These are phyloP conservation scores for Termitomyces sp. DNA, from an alignment of 768 basidiomycete genomes.

Conservation along the genomic window DNA sequence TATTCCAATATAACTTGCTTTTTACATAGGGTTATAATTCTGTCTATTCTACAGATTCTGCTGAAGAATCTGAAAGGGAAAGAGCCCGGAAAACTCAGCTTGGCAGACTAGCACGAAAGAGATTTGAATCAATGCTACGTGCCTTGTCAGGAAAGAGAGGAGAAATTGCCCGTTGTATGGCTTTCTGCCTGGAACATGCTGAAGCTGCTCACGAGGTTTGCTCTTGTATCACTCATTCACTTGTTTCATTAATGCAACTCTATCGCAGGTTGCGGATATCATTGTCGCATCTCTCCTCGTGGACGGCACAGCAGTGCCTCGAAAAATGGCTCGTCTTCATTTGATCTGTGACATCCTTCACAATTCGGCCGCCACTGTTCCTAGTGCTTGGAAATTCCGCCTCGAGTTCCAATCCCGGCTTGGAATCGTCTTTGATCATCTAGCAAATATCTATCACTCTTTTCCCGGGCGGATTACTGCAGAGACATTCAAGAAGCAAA, in stretches of 20 bases:
- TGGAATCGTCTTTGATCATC: slow-evolving; percentile 93
- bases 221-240: slow-evolving; percentile 1
- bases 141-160: slow-evolving; percentile 81
- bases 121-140: slow-evolving; percentile 90
- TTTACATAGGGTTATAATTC: slow-evolving; percentile 72
- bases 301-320: slow-evolving; percentile 92
- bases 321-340: slow-evolving; percentile 92
- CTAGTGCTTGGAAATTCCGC: slow-evolving; percentile 97
- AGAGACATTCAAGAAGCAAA: slow-evolving; percentile 93
- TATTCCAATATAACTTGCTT: slow-evolving; percentile 2
- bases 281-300: slow-evolving; percentile 86
- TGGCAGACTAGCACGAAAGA: slow-evolving; percentile 71
- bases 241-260: background rate
- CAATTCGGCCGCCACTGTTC: slow-evolving; percentile 90
- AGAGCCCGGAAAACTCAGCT: slow-evolving; percentile 69
- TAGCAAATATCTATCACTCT: slow-evolving; percentile 90
- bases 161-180: slow-evolving; percentile 92
- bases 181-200: slow-evolving; percentile 94
- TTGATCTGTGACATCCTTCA: slow-evolving; percentile 97
- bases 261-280: slow-evolving; percentile 77
- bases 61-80: slow-evolving; percentile 90
- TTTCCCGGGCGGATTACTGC: slow-evolving; percentile 96
- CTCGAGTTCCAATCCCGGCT: slow-evolving; percentile 89
- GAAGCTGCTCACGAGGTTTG: slow-evolving; percentile 90
- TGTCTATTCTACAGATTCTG: slow-evolving; percentile 88